A percentile compares a stretch with the other conserved stretches of the same genome.
phyloP scores from a whole-genome alignment of 1,284 basidiomycete species.

The Irpex sp. region DNA sequence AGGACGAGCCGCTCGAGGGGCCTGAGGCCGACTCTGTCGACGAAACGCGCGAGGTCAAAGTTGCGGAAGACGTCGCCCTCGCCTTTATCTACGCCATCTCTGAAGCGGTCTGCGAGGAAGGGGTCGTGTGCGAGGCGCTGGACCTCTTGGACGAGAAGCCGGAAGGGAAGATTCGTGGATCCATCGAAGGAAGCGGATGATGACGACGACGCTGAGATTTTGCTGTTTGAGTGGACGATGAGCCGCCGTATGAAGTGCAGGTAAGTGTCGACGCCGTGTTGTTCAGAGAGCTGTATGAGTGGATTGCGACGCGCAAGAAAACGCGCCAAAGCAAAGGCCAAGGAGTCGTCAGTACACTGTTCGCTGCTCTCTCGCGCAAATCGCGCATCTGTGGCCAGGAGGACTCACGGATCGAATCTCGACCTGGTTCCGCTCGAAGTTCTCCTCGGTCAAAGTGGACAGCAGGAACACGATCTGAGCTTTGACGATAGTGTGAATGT shows the following conservation, averaged over 20 bases:
- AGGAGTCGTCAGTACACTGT: slow-evolving; percentile 6
- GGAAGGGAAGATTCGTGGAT: slow-evolving; percentile 72
- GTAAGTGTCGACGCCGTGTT: slow-evolving; percentile 93
- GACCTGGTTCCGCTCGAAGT: slow-evolving; percentile 86
- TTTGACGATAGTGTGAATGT: slow-evolving; percentile 75
- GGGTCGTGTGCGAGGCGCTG: slow-evolving; percentile 85
- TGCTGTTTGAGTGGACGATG: slow-evolving; percentile 78
- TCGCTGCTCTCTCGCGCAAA: not conserved
- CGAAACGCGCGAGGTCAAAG: slow-evolving; percentile 77
- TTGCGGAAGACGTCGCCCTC: slow-evolving; percentile 77
- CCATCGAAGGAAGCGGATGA: slow-evolving; percentile 62
- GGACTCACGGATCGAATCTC: slow-evolving; percentile 86
- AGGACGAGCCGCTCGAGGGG: slow-evolving; percentile 80
- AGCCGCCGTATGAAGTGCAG: slow-evolving; percentile 93
- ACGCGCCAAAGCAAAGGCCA: not conserved
- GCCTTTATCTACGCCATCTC: slow-evolving; percentile 81
- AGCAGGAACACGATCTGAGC: slow-evolving; percentile 92
- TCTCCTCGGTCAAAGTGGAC: slow-evolving; percentile 91
- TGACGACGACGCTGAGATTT: slow-evolving; percentile 53
- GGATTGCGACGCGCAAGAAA: not conserved
- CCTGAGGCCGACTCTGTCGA: slow-evolving; percentile 71
- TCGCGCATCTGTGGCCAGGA: slow-evolving; percentile 3
- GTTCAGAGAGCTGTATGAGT: slow-evolving; percentile 75
- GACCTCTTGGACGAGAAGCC: slow-evolving; percentile 82
- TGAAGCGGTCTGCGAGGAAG: slow-evolving; percentile 79